These are phyloP conservation scores for Corniculantispora saksenae DNA, from an alignment of 2,329 filamentous ascomycete species.

Conservation along the genomic window DNA sequence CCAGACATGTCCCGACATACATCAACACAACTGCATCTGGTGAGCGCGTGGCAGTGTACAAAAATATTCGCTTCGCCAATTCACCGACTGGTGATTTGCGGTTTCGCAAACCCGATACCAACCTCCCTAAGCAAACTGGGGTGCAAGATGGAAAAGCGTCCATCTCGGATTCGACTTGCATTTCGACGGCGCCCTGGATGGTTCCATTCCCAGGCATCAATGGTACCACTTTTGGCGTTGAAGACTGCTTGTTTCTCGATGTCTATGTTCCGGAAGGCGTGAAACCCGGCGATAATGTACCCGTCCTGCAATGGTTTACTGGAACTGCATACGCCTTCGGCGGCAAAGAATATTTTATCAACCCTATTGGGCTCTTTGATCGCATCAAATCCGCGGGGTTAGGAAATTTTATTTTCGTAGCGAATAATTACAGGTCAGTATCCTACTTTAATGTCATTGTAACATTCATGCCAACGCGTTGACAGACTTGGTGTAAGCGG, in stretches of 20 bases:
- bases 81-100: constrained; percentile 26
- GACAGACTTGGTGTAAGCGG: constrained; percentile 23
- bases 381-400: constrained; percentile 16
- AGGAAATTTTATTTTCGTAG: constrained; percentile 25
- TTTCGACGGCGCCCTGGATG: constrained; percentile 22
- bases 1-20: constrained; percentile 24
- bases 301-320: constrained; percentile 24
- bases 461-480: background rate
- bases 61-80: constrained; percentile 30
- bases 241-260: constrained; percentile 28
- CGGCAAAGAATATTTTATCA: constrained; percentile 24
- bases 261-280: constrained; percentile 26
- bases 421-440: constrained; percentile 26
- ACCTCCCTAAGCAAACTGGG: constrained; percentile 14
- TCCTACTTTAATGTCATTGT: no score
- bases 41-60: constrained; percentile 25
- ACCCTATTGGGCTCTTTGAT: constrained; percentile 25
- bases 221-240: constrained; percentile 25
- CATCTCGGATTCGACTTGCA: constrained; percentile 16
- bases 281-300: constrained; percentile 23
- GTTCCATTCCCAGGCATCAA: constrained; percentile 23
- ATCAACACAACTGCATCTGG: constrained; percentile 25
- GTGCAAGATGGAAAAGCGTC: constrained; percentile 23
- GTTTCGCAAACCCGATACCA: constrained; percentile 25
- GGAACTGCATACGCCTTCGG: constrained; percentile 27